A percentile compares a stretch with the other conserved stretches of the same genome.
Evolutionary conservation across 768 basidiomycete genomes (phyloP).

Genomic region (Pleurotus tuoliensis): DNA sequence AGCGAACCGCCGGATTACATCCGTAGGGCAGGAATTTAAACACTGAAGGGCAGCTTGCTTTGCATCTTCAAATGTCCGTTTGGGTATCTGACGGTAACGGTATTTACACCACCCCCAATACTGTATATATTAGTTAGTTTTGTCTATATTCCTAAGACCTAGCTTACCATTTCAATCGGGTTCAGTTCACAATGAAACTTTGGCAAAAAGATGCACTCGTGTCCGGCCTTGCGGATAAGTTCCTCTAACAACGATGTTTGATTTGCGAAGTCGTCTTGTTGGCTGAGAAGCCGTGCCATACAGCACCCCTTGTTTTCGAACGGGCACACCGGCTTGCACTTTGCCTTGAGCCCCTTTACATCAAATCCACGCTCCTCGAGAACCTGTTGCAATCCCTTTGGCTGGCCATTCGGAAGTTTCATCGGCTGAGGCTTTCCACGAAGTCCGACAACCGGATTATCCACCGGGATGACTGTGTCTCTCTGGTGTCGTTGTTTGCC

Average conservation of each 20-base stretch:
- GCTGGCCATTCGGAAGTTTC: conserved; percentile 23
- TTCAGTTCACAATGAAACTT: conserved; percentile 24
- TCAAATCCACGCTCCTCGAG: conserved; percentile 38
- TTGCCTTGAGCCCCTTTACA: conserved; percentile 18
- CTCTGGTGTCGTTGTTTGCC: too few species aligned
- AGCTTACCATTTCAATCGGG: conserved; percentile 13
- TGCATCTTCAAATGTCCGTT: conserved; percentile 9
- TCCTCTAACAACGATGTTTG: conserved; percentile 20
- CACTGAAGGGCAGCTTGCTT: not conserved
- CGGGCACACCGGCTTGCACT: conserved; percentile 19
- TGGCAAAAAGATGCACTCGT: conserved; percentile 25
- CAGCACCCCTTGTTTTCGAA: conserved; percentile 22
- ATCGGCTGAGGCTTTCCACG: conserved; percentile 31
- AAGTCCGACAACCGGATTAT: not conserved
- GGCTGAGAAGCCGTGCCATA: conserved; percentile 24
- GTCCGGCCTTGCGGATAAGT: conserved; percentile 15
- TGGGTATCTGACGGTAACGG: conserved; percentile 7
- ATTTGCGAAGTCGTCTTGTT: conserved; percentile 27
- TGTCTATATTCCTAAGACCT: not conserved
- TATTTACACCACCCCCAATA: conserved; percentile 10
- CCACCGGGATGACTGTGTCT: too few species aligned
- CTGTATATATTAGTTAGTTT: not conserved
- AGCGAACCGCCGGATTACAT: conserved; percentile 8
- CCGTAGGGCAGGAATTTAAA: not conserved
- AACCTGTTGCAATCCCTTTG: conserved; percentile 30